These are phyloP conservation scores for Mortierella sp. DNA, from an alignment of 371 early-diverging fungal genomes.

Conservation along the genomic window DNA sequence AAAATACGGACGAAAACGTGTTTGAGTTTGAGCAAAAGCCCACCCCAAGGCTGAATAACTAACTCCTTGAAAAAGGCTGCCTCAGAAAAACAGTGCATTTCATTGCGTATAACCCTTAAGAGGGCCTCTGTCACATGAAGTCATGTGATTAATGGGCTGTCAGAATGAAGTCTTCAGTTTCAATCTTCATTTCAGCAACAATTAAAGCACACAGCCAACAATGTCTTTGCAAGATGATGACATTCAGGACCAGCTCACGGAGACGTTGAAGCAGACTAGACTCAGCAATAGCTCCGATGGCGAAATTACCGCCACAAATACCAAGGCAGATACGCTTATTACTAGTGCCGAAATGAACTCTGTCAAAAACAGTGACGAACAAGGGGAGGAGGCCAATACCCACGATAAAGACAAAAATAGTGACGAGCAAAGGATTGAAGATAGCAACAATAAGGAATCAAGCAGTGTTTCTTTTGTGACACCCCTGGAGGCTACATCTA, in stretches of 20 bases:
- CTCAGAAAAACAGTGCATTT: too few relatives aligned
- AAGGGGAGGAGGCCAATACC: not conserved
- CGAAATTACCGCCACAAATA: not conserved
- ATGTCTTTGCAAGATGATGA: conserved; percentile 27
- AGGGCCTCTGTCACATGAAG: too few relatives aligned
- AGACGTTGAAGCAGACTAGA: not conserved
- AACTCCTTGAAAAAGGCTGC: too few relatives aligned
- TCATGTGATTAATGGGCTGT: too few relatives aligned
- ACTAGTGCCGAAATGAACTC: not conserved
- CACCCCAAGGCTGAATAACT: too few relatives aligned
- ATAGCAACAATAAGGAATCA: not conserved
- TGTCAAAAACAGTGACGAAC: not conserved
- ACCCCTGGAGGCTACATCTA: not conserved
- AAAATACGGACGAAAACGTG: not conserved
- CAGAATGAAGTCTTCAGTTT: too few relatives aligned
- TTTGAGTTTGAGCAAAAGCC: not conserved
- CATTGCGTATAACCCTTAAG: too few relatives aligned
- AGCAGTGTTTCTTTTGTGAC: conserved; percentile 1
- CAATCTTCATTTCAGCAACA: not conserved
- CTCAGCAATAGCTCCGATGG: not conserved
- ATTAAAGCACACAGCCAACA: conserved; percentile 2
- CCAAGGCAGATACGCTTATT: not conserved
- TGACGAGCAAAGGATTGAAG: not conserved
- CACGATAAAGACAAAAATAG: conserved; percentile 2
- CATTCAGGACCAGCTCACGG: conserved; percentile 14